These are phyloP conservation scores for Climacium dendroides DNA, from an alignment of 225 moss, liverwort and hornwort genomes.

Conservation along the genomic window DNA sequence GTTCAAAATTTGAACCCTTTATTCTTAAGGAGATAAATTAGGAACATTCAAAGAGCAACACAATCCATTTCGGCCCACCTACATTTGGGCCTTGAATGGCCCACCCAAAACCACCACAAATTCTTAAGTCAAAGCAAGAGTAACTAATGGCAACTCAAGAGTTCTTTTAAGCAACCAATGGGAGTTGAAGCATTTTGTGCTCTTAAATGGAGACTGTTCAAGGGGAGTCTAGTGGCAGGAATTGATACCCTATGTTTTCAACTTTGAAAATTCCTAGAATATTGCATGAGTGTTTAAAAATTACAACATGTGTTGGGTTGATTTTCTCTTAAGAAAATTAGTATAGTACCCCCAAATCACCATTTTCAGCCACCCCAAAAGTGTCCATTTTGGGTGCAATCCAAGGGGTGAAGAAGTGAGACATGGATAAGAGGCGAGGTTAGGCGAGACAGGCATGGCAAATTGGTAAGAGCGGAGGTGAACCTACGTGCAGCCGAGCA, in stretches of 20 bases:
- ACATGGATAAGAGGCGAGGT: neutral
- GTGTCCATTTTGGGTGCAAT: neutral
- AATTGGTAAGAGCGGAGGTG: neutral
- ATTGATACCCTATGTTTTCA: too few species aligned
- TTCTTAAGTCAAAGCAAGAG: neutral
- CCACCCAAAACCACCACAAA: neutral
- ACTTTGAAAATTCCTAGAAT: neutral
- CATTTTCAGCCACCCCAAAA: accelerated
- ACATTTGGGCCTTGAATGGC: neutral
- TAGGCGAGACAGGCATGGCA: neutral
- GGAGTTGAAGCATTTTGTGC: neutral
- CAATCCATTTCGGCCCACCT: neutral
- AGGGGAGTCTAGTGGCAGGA: too few species aligned
- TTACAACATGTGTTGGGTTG: accelerated
- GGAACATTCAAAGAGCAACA: too few species aligned
- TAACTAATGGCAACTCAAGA: neutral
- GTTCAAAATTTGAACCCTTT: neutral
- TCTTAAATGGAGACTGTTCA: accelerated
- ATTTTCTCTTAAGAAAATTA: neutral
- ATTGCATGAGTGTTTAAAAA: accelerated
- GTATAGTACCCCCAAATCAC: neutral
- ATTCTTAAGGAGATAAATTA: neutral
- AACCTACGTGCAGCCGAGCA: slow-evolving; percentile 7
- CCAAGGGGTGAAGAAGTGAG: too few species aligned
- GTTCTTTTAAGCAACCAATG: too few species aligned